phyloP scores from a whole-genome alignment of 139 green algal genomes.

The Parachlorella kessleri region DNA sequence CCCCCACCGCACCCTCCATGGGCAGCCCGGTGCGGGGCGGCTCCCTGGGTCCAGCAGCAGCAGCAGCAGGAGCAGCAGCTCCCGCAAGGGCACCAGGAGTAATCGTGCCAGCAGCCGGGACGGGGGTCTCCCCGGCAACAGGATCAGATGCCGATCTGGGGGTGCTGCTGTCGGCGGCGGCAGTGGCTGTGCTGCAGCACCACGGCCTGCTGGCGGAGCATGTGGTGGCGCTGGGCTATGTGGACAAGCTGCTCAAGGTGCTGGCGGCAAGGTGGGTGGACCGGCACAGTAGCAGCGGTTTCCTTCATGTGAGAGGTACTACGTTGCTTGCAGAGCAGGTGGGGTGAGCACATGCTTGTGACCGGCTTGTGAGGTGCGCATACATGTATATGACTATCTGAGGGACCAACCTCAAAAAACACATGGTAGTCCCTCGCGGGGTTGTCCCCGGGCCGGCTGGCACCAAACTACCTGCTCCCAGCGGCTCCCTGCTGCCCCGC shows the following conservation, averaged over 20 bases:
- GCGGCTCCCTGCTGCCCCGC: no score
- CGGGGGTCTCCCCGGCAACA: not conserved
- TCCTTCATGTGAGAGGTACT: no score
- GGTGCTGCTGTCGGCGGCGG: slow-evolving; percentile 71
- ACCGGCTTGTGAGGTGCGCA: no score
- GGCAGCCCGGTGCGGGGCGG: slow-evolving; percentile 10
- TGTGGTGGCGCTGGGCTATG: slow-evolving; percentile 66
- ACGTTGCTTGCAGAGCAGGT: no score
- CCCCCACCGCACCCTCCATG: not conserved
- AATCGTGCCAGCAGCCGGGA: not conserved
- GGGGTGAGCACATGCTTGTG: no score
- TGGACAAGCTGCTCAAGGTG: slow-evolving; percentile 54
- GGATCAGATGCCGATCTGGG: slow-evolving; percentile 10
- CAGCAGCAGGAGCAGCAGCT: not conserved
- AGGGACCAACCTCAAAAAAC: no score
- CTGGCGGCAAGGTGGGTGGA: slow-evolving; percentile 38
- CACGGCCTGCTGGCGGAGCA: slow-evolving; percentile 72
- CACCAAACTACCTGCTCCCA: no score
- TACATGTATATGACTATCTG: no score
- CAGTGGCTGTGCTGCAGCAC: slow-evolving; percentile 65
- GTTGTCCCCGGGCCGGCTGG: no score
- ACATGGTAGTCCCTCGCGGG: no score
- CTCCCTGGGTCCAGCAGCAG: no score
- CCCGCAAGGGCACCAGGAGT: not conserved
- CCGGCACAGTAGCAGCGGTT: no score